A percentile compares a stretch with the other conserved stretches of the same genome.
Conservation (phyloP, 805 yeast species). For the Maudiozyma barnettii region DNA sequence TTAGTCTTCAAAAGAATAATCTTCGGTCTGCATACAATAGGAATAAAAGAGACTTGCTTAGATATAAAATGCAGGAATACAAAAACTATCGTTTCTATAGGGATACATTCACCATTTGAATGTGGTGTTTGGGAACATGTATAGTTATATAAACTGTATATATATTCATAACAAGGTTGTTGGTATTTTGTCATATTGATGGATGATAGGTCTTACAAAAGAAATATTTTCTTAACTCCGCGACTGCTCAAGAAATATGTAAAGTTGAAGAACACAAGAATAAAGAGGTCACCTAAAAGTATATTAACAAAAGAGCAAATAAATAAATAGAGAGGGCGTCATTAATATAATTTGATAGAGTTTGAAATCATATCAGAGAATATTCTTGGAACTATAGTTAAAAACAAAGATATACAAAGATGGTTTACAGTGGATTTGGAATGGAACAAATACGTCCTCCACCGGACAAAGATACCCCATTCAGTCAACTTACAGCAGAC, state of each 20-base stretch:
- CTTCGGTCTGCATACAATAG: constrained; percentile 11
- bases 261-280: not conserved
- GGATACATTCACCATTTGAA: constrained; percentile 22
- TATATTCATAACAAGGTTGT: not conserved
- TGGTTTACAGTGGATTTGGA: constrained; percentile 37
- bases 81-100: constrained; percentile 17
- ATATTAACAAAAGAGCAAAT: not conserved
- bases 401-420: constrained; percentile 1
- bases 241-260: not conserved
- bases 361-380: not conserved
- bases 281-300: not conserved
- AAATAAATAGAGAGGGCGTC: not conserved
- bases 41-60: constrained; percentile 13
- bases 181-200: not conserved
- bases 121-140: not conserved
- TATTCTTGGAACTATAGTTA: not conserved
- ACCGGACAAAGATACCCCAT: constrained; percentile 36
- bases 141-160: not conserved
- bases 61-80: constrained; percentile 18
- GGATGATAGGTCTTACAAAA: not conserved
- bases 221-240: not conserved
- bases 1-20: constrained; percentile 9
- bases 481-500: constrained; percentile 71
- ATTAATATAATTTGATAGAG: not conserved
- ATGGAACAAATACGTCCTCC: constrained; percentile 33